Evolutionary conservation across 2,329 filamentous ascomycete species (phyloP).

Genomic region (Trichoderma simmonsii): DNA sequence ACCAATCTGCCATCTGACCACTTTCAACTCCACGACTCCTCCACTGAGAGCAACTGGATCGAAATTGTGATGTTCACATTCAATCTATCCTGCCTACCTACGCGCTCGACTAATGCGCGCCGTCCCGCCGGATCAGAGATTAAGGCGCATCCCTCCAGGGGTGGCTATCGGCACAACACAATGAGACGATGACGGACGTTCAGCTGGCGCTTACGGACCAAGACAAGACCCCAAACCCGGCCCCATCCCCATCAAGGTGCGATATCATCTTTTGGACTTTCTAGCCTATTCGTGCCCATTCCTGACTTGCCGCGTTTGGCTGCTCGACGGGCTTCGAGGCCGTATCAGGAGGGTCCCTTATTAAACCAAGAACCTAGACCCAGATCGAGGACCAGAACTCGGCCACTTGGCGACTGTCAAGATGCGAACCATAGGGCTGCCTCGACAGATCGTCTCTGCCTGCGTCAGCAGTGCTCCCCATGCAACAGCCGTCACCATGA

Average conservation of each 20-base stretch:
- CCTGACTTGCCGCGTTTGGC: constrained; percentile 1
- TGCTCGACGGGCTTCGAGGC: background rate
- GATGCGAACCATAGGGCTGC: constrained; percentile 22
- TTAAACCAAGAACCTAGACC: background rate
- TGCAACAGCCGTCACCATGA: constrained; percentile 32
- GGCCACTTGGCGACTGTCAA: constrained; percentile 13
- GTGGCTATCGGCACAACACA: background rate
- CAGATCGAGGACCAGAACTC: background rate
- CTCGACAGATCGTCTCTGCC: constrained; percentile 24
- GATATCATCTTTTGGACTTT: background rate
- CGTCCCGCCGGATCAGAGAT: constrained; percentile 16
- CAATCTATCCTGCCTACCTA: background rate
- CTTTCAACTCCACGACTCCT: background rate
- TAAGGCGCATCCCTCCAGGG: background rate
- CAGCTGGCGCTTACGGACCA: constrained; percentile 5
- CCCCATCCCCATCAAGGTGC: background rate
- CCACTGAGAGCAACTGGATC: background rate
- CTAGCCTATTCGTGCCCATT: background rate
- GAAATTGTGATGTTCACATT: background rate
- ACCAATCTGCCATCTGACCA: background rate
- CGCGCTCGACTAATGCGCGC: constrained; percentile 10
- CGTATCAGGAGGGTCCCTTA: constrained; percentile 7
- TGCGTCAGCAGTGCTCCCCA: constrained; percentile 29
- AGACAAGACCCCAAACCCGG: background rate
- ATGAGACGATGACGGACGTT: constrained; percentile 8